These are phyloP conservation scores for Wickerhamomyces ciferrii DNA, from an alignment of 805 yeast genomes.

Conservation along the genomic window DNA sequence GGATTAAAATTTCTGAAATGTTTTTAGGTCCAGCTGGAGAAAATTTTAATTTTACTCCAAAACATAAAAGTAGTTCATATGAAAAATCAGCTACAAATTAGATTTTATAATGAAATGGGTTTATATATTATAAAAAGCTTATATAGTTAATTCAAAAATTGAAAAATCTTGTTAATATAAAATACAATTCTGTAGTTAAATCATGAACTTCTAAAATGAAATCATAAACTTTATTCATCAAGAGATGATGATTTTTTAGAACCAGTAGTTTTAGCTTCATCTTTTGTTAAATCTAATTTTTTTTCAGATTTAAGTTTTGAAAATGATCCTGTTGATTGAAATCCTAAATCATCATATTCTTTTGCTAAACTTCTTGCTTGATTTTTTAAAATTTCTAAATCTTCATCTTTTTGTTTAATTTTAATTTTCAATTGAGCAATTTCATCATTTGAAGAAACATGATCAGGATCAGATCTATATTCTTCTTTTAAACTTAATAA, in stretches of 20 bases:
- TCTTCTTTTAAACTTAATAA: constrained; percentile 60
- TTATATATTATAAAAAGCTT: too few relatives aligned
- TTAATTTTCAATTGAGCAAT: constrained; percentile 13
- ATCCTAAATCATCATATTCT: constrained; percentile 48
- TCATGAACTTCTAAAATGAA: too few relatives aligned
- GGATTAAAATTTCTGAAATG: constrained; percentile 96
- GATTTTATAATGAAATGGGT: too few relatives aligned
- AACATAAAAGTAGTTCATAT: constrained; percentile 90
- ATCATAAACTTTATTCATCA: background rate
- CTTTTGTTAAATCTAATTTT: too few relatives aligned
- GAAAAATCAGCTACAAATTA: constrained; percentile 17
- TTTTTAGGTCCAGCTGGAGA: constrained; percentile 84
- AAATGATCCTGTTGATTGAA: too few relatives aligned
- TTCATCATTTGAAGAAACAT: constrained; percentile 16
- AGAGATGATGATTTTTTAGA: background rate
- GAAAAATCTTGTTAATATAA: background rate
- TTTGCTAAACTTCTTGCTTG: constrained; percentile 63
- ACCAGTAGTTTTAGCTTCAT: background rate
- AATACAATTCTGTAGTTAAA: background rate
- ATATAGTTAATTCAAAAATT: too few relatives aligned
- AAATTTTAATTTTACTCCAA: constrained; percentile 77
- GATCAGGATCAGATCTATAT: constrained; percentile 34
- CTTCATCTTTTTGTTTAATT: constrained; percentile 46
- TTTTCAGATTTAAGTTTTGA: too few relatives aligned
- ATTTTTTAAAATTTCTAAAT: constrained; percentile 61